These are phyloP conservation scores for Cucurbita moschata DNA, from an alignment of 306 rosid species.

Conservation along the genomic window DNA sequence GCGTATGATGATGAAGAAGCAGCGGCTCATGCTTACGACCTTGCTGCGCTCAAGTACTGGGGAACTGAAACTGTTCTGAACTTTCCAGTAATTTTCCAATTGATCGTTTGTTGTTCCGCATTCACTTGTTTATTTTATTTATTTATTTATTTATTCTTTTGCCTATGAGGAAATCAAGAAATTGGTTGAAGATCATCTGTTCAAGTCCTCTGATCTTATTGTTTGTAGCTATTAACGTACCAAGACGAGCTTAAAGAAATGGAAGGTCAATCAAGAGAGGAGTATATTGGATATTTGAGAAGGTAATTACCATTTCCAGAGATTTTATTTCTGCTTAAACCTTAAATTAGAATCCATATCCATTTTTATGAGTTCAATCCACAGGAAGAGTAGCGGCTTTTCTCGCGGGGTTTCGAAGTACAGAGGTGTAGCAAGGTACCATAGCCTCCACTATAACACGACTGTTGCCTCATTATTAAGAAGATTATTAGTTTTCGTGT, in stretches of 20 bases:
- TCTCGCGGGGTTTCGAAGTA: conserved; percentile 93
- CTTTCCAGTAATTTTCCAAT: conserved; percentile 41
- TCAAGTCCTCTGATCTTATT: background rate
- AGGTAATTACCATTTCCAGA: conserved; percentile 27
- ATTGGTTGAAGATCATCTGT: background rate
- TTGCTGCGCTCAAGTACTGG: conserved; percentile 99
- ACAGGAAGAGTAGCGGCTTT: conserved; percentile 93
- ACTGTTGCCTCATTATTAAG: background rate
- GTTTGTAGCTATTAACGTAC: conserved; percentile 43
- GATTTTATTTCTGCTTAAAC: background rate
- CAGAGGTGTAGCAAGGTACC: conserved; percentile 90
- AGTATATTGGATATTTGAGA: conserved; percentile 80
- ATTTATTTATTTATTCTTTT: background rate
- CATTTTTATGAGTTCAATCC: background rate
- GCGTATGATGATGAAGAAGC: conserved; percentile 91
- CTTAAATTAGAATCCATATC: background rate
- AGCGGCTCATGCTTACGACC: conserved; percentile 97
- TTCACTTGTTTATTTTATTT: background rate
- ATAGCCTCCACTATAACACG: background rate
- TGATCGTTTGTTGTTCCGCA: background rate
- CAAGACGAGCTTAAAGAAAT: conserved; percentile 55
- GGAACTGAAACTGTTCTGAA: conserved; percentile 77
- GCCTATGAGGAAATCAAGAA: background rate
- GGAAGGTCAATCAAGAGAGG: conserved; percentile 82
- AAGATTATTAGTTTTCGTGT: background rate